Conservation (phyloP, 306 rosid species). For the Adenanthera pavonina region DNA sequence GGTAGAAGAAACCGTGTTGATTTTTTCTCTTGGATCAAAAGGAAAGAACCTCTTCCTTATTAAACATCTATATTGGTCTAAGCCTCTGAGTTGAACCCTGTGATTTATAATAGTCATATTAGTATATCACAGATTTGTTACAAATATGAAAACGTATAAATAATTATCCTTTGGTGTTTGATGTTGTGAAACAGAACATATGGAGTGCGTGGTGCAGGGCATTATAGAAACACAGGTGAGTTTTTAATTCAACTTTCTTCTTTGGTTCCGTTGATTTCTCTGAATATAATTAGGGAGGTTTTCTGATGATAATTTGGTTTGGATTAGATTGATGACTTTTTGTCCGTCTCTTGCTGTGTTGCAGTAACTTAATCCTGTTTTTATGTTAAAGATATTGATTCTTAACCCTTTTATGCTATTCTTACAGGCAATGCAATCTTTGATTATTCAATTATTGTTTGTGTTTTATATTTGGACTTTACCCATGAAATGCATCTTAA, state of each 20-base stretch:
- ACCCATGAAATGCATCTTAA: background rate
- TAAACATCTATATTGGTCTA: background rate
- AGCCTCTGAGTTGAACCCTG: background rate
- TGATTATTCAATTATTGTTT: background rate
- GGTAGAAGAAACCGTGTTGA: background rate
- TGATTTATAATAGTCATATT: background rate
- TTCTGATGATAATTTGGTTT: background rate
- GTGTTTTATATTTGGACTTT: slow-evolving; percentile 9
- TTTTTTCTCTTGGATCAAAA: background rate
- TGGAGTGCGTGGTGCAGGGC: slow-evolving; percentile 98
- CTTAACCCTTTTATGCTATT: background rate
- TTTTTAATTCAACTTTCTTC: slow-evolving; percentile 2
- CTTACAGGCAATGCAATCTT: background rate
- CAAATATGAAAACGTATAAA: background rate
- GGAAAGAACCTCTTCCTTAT: background rate
- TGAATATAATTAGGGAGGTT: background rate
- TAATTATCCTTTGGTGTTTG: slow-evolving; percentile 17
- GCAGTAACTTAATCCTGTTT: background rate
- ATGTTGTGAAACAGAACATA: slow-evolving; percentile 36
- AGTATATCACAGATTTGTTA: background rate
- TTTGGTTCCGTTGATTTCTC: slow-evolving; percentile 1
- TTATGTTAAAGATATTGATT: background rate
- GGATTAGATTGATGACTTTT: background rate
- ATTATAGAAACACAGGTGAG: slow-evolving; percentile 87
- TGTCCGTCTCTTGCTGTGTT: slow-evolving; percentile 6